A percentile compares a stretch with the other conserved stretches of the same genome.
phyloP scores from a whole-genome alignment of 371 early-diverging fungal species.

The Dichotomocladium elegans region DNA sequence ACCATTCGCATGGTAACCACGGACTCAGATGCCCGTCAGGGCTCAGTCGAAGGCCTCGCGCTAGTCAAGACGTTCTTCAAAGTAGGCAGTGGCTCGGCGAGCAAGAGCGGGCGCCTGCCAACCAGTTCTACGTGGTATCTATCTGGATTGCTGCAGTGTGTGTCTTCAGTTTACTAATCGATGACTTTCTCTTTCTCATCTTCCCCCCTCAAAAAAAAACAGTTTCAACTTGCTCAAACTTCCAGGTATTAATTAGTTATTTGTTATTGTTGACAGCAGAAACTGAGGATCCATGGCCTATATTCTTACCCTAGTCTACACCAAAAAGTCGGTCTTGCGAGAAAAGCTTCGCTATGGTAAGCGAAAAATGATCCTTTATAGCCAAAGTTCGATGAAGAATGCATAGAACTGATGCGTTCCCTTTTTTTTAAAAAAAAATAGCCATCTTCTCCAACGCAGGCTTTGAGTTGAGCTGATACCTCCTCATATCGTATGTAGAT shows the following conservation, averaged over 20 bases:
- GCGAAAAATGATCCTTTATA: background rate
- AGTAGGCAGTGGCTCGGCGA: conserved; percentile 13
- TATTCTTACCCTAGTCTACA: conserved; percentile 29
- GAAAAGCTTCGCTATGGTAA: conserved; percentile 56
- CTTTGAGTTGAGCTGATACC: conserved; percentile 48
- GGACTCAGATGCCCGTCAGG: conserved; percentile 12
- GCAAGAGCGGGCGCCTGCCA: conserved; percentile 47
- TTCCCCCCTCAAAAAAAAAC: too few species aligned
- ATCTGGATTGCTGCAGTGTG: too few species aligned
- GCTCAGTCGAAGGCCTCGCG: conserved; percentile 6
- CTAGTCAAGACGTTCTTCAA: conserved; percentile 50
- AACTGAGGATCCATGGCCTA: background rate
- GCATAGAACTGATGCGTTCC: background rate
- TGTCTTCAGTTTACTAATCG: too few species aligned
- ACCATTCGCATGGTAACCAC: conserved; percentile 59
- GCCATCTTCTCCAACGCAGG: conserved; percentile 53
- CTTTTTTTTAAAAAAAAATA: conserved; percentile 16
- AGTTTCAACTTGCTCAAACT: conserved; percentile 90
- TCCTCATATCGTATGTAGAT: too few species aligned
- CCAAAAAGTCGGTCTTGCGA: conserved; percentile 46
- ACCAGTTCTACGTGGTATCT: conserved; percentile 49
- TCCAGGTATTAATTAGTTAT: conserved; percentile 44
- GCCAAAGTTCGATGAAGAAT: background rate
- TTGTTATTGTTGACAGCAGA: background rate
- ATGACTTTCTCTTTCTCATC: too few species aligned